These are phyloP conservation scores for Chlorella ohadii DNA, from an alignment of 139 green algal species.

Conservation along the genomic window DNA sequence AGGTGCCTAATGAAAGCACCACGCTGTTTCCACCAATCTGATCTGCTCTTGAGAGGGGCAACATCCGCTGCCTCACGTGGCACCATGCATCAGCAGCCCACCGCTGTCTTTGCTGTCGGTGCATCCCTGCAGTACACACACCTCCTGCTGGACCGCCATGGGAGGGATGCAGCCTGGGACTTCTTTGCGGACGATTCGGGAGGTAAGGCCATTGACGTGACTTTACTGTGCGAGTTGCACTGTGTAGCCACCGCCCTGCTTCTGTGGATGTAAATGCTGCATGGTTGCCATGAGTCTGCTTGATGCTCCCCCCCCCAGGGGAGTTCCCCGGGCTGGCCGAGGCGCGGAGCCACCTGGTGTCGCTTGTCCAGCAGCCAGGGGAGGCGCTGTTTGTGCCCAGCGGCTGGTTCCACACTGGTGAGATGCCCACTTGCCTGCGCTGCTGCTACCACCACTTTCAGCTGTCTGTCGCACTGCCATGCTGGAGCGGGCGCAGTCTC, in stretches of 20 bases:
- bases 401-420: conserved; percentile 89
- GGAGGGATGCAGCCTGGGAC: not conserved
- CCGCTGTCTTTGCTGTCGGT: not conserved
- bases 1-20: not conserved
- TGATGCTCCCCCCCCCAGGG: not conserved
- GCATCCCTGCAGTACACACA: not conserved
- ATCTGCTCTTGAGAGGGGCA: too few species aligned
- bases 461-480: not conserved
- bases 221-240: too few species aligned
- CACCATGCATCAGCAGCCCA: too few species aligned
- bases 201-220: too few species aligned
- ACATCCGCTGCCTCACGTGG: too few species aligned
- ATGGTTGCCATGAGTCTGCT: too few species aligned
- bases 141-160: conserved; percentile 11
- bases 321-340: conserved; percentile 53
- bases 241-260: too few species aligned
- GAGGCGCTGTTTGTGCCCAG: conserved; percentile 93
- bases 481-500: too few species aligned
- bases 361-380: conserved; percentile 71
- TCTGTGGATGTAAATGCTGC: too few species aligned
- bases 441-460: too few species aligned
- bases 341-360: conserved; percentile 41
- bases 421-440: not conserved
- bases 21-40: too few species aligned
- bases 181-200: conserved; percentile 11